Base-by-base conservation (phyloP, 306 rosid species). In the Vigna reflexopilosa region DNA sequence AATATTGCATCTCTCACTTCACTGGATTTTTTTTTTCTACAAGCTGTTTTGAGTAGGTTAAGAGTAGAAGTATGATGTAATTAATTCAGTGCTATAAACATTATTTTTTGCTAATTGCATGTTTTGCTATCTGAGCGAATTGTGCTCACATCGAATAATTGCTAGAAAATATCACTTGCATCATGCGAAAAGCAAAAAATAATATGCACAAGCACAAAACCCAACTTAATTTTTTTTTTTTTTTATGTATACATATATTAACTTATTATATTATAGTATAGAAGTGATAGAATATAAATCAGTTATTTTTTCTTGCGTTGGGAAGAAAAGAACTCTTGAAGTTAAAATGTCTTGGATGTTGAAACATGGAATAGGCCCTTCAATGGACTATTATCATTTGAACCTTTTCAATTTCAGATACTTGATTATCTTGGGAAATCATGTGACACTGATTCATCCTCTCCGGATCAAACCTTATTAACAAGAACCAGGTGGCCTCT, bases 381-480 rank as follows among this genome's bases (percentile, higher is more conserved):
- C 45, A 19, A 51, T 69, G 22, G 55, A 40, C 74, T 72, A 9
- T 48, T 26, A 26, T 50, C 50, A 12, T 20, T 81, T 75, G 47
- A 63, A 74, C 47, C 68, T 48, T 26, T 72, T 50, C 67, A 79
- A 70, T 68, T 66, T 73, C 85, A 95, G 99, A 93, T 93, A 79
- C 88, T 89, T 82, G 98, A 95, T 72, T 83, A 89, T 87, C 81
- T 95, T 34, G 96, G 91, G 86, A 93, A 90, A 69, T 95, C 99
- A 64, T 91, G 90, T 1, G 97, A 91, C 75, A 56, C 86, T 0
- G 97, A 95, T 76, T 86, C 93, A 66, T 79, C 91, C 50, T 90
- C 98, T 3, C 96, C 97, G 2, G 86, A 83, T 82, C 96, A 93
- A 19, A 73, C 74, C 38, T 75, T 90, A 69, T 57, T 86, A 75